Evolutionary conservation across 805 yeast genomes (phyloP).

Genomic region (Schwanniomyces yamadae): DNA sequence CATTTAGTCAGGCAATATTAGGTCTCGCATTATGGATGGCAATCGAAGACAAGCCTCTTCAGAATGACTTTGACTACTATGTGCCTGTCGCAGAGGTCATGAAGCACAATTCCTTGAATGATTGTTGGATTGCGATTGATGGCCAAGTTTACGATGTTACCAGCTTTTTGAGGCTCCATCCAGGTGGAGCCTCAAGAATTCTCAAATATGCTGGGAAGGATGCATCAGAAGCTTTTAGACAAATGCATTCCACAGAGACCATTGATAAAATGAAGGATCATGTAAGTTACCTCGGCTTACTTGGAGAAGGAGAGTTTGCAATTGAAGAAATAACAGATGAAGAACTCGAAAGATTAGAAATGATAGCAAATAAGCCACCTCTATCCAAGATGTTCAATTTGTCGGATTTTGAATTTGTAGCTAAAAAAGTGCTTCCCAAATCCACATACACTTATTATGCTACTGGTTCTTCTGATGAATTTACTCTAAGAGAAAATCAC

Average conservation of each 20-base stretch:
- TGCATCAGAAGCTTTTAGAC: conserved; percentile 40
- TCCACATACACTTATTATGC: conserved; percentile 36
- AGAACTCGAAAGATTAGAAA: conserved; percentile 9
- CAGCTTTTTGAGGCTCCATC: conserved; percentile 42
- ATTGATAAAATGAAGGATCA: conserved; percentile 14
- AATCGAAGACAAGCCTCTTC: not conserved
- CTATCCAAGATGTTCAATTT: conserved; percentile 24
- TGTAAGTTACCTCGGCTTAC: conserved; percentile 9
- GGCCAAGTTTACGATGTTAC: conserved; percentile 37
- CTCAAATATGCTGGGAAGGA: conserved; percentile 60
- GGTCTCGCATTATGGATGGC: not conserved
- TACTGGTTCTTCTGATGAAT: conserved; percentile 49
- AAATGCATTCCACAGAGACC: conserved; percentile 35
- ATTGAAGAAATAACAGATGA: conserved; percentile 20
- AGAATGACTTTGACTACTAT: not conserved
- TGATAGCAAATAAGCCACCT: conserved; percentile 22
- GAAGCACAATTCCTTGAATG: conserved; percentile 15
- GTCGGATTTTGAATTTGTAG: conserved; percentile 35
- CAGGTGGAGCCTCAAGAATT: conserved; percentile 52
- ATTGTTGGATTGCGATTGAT: conserved; percentile 32
- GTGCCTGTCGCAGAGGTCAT: conserved; percentile 14
- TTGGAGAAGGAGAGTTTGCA: conserved; percentile 7
- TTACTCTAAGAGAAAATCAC: conserved; percentile 40
- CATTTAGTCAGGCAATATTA: not conserved
- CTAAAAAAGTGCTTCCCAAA: conserved; percentile 25